These are phyloP conservation scores for Monosporascus sp. DNA, from an alignment of 2,329 filamentous ascomycete species.

Conservation along the genomic window DNA sequence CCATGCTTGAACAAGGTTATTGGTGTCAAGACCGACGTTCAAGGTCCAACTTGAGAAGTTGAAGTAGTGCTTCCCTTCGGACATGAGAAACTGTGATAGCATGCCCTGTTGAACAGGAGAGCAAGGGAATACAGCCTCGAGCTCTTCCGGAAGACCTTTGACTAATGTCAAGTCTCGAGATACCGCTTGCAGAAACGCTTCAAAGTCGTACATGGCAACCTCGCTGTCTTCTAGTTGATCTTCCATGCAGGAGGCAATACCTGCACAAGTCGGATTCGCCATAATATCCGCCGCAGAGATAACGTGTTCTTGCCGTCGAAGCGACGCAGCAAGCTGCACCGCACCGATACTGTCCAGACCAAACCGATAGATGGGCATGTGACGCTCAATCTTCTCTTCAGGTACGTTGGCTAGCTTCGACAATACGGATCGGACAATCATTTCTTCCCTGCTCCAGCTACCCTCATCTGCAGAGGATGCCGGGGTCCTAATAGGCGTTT, in stretches of 20 bases:
- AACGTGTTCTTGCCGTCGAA: constrained; percentile 54
- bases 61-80: constrained; percentile 64
- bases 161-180: constrained; percentile 20
- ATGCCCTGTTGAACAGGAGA: constrained; percentile 77
- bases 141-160: constrained; percentile 13
- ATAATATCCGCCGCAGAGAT: constrained; percentile 71
- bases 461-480: constrained; percentile 12
- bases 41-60: constrained; percentile 62
- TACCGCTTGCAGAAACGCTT: constrained; percentile 31
- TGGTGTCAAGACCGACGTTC: constrained; percentile 30
- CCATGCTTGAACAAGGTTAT: constrained; percentile 56
- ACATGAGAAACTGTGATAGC: constrained; percentile 67
- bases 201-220: constrained; percentile 32
- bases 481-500: neutral
- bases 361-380: constrained; percentile 78
- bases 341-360: constrained; percentile 89
- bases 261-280: constrained; percentile 47
- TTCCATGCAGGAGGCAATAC: constrained; percentile 18
- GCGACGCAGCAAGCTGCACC: constrained; percentile 64
- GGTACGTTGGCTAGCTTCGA: constrained; percentile 52
- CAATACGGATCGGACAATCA: constrained; percentile 49
- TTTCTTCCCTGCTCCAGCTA: constrained; percentile 36
- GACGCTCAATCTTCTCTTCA: constrained; percentile 43
- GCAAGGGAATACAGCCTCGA: constrained; percentile 67
- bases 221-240: neutral